Evolutionary conservation across 306 rosid species (phyloP), one percentile per base, ranked within the genome.

Genomic region (Erythrophleum fordii): DNA sequence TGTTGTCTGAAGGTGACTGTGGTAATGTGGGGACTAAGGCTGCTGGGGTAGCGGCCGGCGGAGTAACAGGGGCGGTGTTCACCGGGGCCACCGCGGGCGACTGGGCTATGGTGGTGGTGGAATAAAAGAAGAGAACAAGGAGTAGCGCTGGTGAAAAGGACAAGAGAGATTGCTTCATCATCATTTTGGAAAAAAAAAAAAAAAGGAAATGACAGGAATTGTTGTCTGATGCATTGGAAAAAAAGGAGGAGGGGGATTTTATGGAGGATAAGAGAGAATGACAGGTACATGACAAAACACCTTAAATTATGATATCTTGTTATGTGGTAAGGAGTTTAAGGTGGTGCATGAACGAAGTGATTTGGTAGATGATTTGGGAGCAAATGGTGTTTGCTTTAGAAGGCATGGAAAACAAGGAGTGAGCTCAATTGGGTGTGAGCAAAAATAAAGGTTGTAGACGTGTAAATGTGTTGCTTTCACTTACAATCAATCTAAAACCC

Each of bases 21-120:
- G 89, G 89, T 11, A 86, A 61, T 12, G 83, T 41, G 0, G 89
- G 89, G 20, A 83, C 89, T 70, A 83, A 69, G 17, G 87, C 87
- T 23, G 80, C 79, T 1, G 85, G 85, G 5, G 89, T 3, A 0
- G 81, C 81, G 0, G 85, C 76, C 1, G 85, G 75, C 14, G 76
- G 0, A 20, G 76, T 0, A 5, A 71, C 72, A 6, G 82, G 89
- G 5, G 86, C 51, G 0, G 91, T 69, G 8, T 78, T 77, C 11
- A 77, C 49, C 1, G 94, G 92, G 13, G 91, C 80, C 26, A 41
- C 22, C 6, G 87, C 87, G 4, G 92, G 85, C 28, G 87, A 31
- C 49, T 83, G 94, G 7, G 88, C 90, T 14, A 51, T 44, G 1
- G 79, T 73, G 28, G 61, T 13, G 39, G 81, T 14, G 56, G 81